Evolutionary conservation across 345 rosid species (phyloP).

Genomic region (Litchi chinensis): DNA sequence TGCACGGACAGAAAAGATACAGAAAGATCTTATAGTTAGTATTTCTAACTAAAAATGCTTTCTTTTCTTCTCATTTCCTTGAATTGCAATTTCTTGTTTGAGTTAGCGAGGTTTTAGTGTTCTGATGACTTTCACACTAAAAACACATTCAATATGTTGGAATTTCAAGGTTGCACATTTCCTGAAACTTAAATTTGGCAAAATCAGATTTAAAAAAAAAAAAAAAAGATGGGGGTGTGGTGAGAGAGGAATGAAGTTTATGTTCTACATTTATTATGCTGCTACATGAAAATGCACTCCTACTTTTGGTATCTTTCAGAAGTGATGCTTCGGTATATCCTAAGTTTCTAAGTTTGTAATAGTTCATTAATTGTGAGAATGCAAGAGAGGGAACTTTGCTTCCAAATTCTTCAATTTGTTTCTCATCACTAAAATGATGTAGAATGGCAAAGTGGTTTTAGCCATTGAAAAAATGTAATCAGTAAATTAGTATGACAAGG

Average conservation of each 20-base stretch:
- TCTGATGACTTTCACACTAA: background rate
- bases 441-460: background rate
- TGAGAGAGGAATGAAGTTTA: background rate
- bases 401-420: background rate
- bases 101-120: background rate
- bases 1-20: background rate
- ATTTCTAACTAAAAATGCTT: background rate
- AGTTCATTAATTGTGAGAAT: background rate
- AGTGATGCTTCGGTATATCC: background rate
- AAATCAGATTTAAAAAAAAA: background rate
- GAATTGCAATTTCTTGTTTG: constrained; percentile 1
- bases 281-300: background rate
- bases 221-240: no score
- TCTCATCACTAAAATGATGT: background rate
- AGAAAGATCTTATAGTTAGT: background rate
- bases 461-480: background rate
- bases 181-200: background rate
- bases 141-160: background rate
- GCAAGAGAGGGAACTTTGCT: background rate
- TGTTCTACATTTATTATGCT: background rate
- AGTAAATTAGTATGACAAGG: background rate
- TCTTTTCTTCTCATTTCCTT: background rate
- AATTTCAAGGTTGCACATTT: background rate
- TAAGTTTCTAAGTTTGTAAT: background rate
- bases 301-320: background rate